These are phyloP conservation scores for Candida arabinofermentans DNA, from an alignment of 805 yeast genomes.

Conservation along the genomic window DNA sequence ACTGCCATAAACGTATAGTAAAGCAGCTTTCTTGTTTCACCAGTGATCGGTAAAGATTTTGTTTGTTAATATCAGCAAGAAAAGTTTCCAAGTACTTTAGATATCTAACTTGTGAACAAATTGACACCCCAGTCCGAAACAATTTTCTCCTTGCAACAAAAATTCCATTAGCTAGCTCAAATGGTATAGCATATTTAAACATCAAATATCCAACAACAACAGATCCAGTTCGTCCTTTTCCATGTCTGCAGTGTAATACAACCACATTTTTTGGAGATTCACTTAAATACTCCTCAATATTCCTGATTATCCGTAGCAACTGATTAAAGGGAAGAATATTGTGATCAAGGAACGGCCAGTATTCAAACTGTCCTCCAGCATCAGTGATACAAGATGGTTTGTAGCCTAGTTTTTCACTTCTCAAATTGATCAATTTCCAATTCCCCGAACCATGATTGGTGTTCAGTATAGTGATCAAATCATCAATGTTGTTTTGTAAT, in stretches of 20 bases:
- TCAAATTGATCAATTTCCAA: slow-evolving; percentile 75
- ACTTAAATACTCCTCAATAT: slow-evolving; percentile 42
- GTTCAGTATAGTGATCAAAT: slow-evolving; percentile 46
- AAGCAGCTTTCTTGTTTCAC: neutral
- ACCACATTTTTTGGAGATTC: slow-evolving; percentile 36
- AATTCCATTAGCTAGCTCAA: slow-evolving; percentile 43
- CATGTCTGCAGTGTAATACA: slow-evolving; percentile 84
- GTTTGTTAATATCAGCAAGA: slow-evolving; percentile 7
- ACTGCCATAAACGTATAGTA: neutral
- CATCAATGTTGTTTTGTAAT: slow-evolving; percentile 50
- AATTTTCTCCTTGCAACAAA: slow-evolving; percentile 52
- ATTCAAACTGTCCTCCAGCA: slow-evolving; percentile 33
- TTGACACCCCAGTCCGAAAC: slow-evolving; percentile 68
- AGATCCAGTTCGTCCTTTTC: slow-evolving; percentile 89
- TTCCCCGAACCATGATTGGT: slow-evolving; percentile 39
- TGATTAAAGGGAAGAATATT: slow-evolving; percentile 61
- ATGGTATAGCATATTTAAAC: slow-evolving; percentile 34
- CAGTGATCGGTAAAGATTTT: slow-evolving; percentile 4
- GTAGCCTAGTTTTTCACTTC: slow-evolving; percentile 50
- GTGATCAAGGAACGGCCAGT: slow-evolving; percentile 72
- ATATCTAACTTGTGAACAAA: slow-evolving; percentile 64
- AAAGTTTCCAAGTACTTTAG: slow-evolving; percentile 45
- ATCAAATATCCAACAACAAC: slow-evolving; percentile 68
- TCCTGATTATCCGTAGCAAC: slow-evolving; percentile 41
- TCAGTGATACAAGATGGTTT: slow-evolving; percentile 31